Base-by-base conservation (phyloP, 2,329 filamentous ascomycete species). In the Cladosporium sp. region DNA sequence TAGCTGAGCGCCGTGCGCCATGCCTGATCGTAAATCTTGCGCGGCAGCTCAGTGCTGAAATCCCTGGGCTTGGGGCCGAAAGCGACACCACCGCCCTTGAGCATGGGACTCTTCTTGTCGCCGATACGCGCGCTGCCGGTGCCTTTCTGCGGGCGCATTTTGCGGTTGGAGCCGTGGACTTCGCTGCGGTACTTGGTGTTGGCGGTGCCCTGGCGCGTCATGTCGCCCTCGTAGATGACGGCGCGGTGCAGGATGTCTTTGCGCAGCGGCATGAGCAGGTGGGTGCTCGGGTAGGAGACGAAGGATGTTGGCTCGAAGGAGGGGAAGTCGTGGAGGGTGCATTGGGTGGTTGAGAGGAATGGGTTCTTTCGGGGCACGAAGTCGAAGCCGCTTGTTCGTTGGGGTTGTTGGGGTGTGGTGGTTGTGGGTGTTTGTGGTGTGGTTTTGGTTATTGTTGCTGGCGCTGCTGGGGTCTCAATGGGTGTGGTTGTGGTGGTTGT, bases 1-100 rank as follows among this genome's bases (percentile, higher is more conserved):
- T 97, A 96, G 75, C 91, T 95, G 70, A 99, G 85, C 13, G 95
- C 95, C 51, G 91, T 98, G 76, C 95, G 88, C 92, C 92, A 98
- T 11, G 95, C 95, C 72, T 96, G 85, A 79, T 98, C 93, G 81
- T 99, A 99, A 57, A 97, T 87, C 82, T 98, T 98, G 76, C 86
- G 85, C 72, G 90, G 93, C 64, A 99, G 83, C 18, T 86, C 85
- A 25, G 93, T 96, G 67, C 87, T 87, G 76, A 99, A 99, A 80
- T 98, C 92, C 76, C 95, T 86, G 28, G 93, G 93, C 72, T 93
- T 89, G 30, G 95, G 95, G n/a, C 95, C 95, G 74, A 93, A 92
- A 0, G 88, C 83, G 72, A 96, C 94, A 79, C 93, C 94, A 79
- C 95, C 95, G 69, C 95, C 95, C 68, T 85, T 85, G 49, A 92